Evolutionary conservation across 2,329 filamentous ascomycete species (phyloP), one percentile per base, ranked within the genome.

Genomic region (Colletotrichum caudatum): DNA sequence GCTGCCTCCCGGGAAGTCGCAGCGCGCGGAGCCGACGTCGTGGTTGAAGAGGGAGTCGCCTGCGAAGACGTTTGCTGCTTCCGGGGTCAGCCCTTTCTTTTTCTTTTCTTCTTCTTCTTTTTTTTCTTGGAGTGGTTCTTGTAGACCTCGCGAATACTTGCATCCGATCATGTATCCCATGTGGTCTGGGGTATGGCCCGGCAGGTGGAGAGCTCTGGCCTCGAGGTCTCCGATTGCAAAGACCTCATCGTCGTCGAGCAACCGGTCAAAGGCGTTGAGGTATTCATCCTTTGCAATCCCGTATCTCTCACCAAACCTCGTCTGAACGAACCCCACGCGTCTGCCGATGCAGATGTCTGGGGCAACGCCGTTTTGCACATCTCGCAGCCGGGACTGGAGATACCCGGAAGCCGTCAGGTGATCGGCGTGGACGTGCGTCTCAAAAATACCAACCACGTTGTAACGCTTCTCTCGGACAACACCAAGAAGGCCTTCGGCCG

Each of bases 381-480:
- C 72, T 0, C 76, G 73, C 0, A 89, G 80, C 8, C 77, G 78
- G 0, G 78, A 76, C 74, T 88, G 85, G 0, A 90, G 81, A 76
- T 89, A 90, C 35, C 80, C 81, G 0, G 87, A 81, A 0, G 88
- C 84, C 5, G 86, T 89, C 2, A 90, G 74, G 72, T 90, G 87
- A 70, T 89, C 86, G 39, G 86, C 86, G 72, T 89, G 85, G 1
- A 82, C 83, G 75, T 90, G 88, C 0, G 89, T 90, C 74, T 90
- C 88, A 11, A 90, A 81, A 48, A 90, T 86, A 53, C 77, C 79
- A 5, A 80, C 78, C 41, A 90, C 76, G 1, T 74, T 81, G 75
- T 88, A 89, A 2, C 79, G 78, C 1, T 85, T 76, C 9, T 82
- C 75, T 2, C 74, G 70, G n/a, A 87, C 75, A 0, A 86, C 26